Conservation (phyloP, 139 green algal species). For the Chlamydomonas sphaeroides region DNA sequence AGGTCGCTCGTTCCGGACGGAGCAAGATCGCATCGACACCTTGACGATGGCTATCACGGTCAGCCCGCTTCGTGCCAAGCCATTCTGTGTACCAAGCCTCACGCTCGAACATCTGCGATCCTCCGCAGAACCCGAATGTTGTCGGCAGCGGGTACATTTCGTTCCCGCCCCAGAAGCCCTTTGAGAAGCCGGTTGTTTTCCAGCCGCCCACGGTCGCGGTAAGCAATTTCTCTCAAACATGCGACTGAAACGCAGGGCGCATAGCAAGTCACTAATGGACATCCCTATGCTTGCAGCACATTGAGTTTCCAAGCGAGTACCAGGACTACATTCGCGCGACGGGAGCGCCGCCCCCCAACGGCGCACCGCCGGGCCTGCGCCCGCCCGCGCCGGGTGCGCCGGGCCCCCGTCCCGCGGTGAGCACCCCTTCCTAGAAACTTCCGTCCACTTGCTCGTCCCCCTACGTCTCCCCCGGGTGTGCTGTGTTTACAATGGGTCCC, state of each 20-base stretch:
- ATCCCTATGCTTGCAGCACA: slow-evolving; percentile 43
- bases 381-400: not conserved
- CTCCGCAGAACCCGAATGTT: slow-evolving; percentile 28
- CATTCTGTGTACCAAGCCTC: no score
- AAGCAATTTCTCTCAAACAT: not conserved
- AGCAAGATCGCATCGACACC: slow-evolving; percentile 56
- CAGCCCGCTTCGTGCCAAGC: not conserved
- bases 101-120: not conserved
- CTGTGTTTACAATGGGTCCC: no score
- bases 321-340: slow-evolving; percentile 27
- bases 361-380: not conserved
- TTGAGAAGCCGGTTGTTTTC: slow-evolving; percentile 57
- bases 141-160: slow-evolving; percentile 61
- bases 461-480: no score
- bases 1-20: slow-evolving; percentile 41
- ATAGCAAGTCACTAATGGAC: not conserved
- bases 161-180: slow-evolving; percentile 63
- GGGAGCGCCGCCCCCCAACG: not conserved
- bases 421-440: not conserved
- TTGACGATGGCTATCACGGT: slow-evolving; percentile 62
- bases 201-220: slow-evolving; percentile 69
- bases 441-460: no score
- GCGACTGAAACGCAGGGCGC: not conserved
- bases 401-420: not conserved
- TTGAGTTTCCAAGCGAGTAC: slow-evolving; percentile 57